Conservation (phyloP, 495 filamentous ascomycete species). For the Aspergillus panamensis region DNA sequence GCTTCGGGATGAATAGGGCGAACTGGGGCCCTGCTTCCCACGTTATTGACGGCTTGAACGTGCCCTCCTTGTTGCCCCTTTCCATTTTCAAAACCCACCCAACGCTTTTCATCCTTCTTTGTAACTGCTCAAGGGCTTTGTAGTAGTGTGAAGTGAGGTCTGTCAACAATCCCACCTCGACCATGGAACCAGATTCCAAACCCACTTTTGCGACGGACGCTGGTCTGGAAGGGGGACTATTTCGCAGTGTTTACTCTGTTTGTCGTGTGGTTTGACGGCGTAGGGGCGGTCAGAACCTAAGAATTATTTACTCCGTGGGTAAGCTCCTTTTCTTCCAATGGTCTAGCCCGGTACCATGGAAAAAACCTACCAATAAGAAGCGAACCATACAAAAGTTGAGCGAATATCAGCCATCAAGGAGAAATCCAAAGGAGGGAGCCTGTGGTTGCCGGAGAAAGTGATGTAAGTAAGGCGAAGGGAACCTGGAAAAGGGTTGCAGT, state of each 20-base stretch:
- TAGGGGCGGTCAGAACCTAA: conserved; percentile 1
- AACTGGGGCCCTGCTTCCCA: neutral
- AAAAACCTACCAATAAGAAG: neutral
- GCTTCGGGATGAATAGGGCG: neutral
- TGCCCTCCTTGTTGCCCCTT: neutral
- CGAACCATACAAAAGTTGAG: neutral
- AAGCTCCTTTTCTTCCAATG: neutral
- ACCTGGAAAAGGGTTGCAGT: neutral
- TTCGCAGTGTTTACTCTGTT: conserved; percentile 5
- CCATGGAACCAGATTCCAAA: neutral
- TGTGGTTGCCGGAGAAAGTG: neutral
- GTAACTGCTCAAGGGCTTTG: too few species aligned
- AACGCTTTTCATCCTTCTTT: too few species aligned
- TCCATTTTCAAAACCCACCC: neutral
- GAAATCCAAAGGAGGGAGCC: neutral
- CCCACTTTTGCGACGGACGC: neutral
- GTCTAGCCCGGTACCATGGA: neutral
- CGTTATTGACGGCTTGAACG: conserved; percentile 5
- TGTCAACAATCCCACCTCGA: neutral
- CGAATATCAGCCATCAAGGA: neutral
- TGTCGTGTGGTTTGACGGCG: neutral
- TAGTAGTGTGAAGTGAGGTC: too few species aligned
- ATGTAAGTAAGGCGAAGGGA: neutral
- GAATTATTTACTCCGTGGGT: neutral
- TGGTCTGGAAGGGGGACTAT: neutral